Percentiles rank a stretch among this genome's conserved stretches.
Conservation (phyloP, 352 stramenopile species). For the Thraustochytrium striatum region DNA sequence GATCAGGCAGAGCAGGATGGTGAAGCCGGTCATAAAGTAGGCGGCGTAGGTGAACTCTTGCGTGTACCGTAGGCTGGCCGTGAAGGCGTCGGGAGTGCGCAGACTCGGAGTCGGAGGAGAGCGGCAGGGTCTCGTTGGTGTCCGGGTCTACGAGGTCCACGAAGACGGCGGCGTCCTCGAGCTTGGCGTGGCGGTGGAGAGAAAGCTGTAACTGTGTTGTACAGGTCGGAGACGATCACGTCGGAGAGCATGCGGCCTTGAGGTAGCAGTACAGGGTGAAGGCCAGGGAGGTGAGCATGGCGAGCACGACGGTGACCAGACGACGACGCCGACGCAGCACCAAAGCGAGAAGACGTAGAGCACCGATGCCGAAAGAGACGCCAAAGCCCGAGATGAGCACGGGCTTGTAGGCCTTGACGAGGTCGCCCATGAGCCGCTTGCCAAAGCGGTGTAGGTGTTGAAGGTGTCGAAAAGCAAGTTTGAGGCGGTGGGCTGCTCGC, state of each 20-base stretch:
- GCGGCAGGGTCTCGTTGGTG: not conserved
- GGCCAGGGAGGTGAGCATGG: slow-evolving; percentile 65
- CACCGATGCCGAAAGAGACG: slow-evolving; percentile 67
- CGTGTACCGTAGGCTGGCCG: slow-evolving; percentile 56
- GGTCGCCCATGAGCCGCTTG: slow-evolving; percentile 67
- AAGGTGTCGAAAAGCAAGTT: slow-evolving; percentile 64
- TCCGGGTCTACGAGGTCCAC: not conserved
- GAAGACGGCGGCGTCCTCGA: not conserved
- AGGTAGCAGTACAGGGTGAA: slow-evolving; percentile 72
- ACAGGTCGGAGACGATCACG: slow-evolving; percentile 42
- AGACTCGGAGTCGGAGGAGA: not conserved
- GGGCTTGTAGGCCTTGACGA: slow-evolving; percentile 68
- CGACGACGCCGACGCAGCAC: slow-evolving; percentile 69
- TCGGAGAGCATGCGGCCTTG: slow-evolving; percentile 62
- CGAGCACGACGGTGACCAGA: slow-evolving; percentile 70
- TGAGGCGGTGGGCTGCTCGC: slow-evolving; percentile 30
- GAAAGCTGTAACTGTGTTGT: too few relatives aligned
- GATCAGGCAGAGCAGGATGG: slow-evolving; percentile 65
- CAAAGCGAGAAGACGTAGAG: slow-evolving; percentile 69
- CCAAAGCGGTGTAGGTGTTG: slow-evolving; percentile 67
- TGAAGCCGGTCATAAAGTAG: slow-evolving; percentile 66
- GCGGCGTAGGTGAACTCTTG: slow-evolving; percentile 69
- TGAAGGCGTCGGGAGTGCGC: not conserved
- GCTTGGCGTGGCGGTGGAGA: not conserved
- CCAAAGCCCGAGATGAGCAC: slow-evolving; percentile 69